A percentile compares a stretch with the other conserved stretches of the same genome.
phyloP scores from a whole-genome alignment of 257 asterid genomes.

The Marsdenia floribunda region DNA sequence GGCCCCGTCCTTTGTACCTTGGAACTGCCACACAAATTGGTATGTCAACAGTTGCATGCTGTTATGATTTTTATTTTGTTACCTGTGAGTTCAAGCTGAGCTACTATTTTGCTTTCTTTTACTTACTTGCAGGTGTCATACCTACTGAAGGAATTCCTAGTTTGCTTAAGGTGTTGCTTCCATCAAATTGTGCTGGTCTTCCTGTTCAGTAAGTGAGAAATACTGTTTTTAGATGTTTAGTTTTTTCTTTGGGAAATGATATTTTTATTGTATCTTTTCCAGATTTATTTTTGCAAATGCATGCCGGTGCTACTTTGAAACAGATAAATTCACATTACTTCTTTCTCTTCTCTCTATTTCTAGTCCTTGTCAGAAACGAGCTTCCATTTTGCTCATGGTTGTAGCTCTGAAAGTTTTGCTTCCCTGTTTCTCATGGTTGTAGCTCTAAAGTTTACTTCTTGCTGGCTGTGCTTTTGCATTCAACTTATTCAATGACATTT shows the following conservation, averaged over 20 bases:
- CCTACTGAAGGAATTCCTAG: conserved; percentile 99
- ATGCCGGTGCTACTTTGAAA: not conserved
- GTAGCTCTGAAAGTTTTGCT: not conserved
- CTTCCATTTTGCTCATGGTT: not conserved
- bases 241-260: not conserved
- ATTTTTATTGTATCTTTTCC: not conserved
- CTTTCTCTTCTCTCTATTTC: not conserved
- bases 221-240: conserved; percentile 5
- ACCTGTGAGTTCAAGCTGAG: conserved; percentile 5
- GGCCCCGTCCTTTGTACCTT: conserved; percentile 84
- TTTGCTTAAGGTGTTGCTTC: conserved; percentile 81
- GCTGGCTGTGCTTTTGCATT: not conserved
- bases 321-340: not conserved
- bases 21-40: conserved; percentile 99
- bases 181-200: conserved; percentile 76
- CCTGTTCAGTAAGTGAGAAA: conserved; percentile 68
- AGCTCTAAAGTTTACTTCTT: not conserved
- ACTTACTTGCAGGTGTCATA: conserved; percentile 63
- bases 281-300: not conserved
- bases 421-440: not conserved
- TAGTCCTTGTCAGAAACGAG: not conserved
- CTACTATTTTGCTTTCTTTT: not conserved
- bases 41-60: conserved; percentile 20
- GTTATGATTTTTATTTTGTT: conserved; percentile 5
- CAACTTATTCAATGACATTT: not conserved